Evolutionary conservation across 106 monocot genomes (phyloP), one percentile per base, ranked within the genome.

Genomic region (Dioscorea alata): DNA sequence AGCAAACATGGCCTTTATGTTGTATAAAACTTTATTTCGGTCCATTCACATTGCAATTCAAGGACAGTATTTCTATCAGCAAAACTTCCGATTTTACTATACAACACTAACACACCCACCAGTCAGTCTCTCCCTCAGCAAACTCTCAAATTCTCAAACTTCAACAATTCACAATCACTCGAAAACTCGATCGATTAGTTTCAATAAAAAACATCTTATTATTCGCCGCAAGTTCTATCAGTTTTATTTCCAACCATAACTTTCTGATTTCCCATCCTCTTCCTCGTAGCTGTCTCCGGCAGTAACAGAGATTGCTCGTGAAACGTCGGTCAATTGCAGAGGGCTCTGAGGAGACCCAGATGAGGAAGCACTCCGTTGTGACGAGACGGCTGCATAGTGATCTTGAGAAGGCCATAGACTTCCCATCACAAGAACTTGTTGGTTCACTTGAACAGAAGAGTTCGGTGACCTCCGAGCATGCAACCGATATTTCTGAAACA

Each of bases 401-500:
- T 86, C 80, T 17, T 68, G 60, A 21, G 83, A 33, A 59, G 60
- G 61, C 82, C 82, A 82, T 14, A 78, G 50, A 50, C 84, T 81
- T 48, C 73, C 82, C 68, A 76, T 61, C 73, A 76, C 21, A 0
- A 70, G 69, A n/a, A 76, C 35, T 12, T 61, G 59, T 28, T n/a
- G 67, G 48, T 74, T 71, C 21, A 18, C n/a, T 16, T 52, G 14
- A 22, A 64, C 0, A n/a, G 83, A 71, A n/a, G 85, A 58, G 17
- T 66, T 73, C 3, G 87, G 67, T 15, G 56, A 31, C 64, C 85
- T 87, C 67, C 85, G 73, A 35, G 87, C 79, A 64, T 99, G 90
- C 56, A 99, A 53, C 49, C 99, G 68, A 70, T 90, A 99, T 61
- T 99, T 99, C 99, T 99, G 90, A 57, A 81, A 14, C 42, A 42